phyloP scores from a whole-genome alignment of 1,139 yeast genomes.

The Zygosaccharomyces pseudobailii region DNA sequence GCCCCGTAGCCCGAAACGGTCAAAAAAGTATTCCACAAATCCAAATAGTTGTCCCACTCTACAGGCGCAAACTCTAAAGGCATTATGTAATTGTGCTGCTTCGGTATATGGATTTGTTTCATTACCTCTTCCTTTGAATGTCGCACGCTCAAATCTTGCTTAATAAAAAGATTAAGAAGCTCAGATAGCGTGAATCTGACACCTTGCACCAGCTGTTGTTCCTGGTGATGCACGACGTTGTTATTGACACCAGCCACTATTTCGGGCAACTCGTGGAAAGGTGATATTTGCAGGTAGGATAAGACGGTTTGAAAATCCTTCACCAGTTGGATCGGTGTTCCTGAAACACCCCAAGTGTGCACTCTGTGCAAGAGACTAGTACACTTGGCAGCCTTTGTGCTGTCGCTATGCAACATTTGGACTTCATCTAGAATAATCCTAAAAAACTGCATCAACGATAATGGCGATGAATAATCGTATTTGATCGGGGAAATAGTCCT shows the following conservation, averaged over 20 bases:
- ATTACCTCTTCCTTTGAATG: constrained; percentile 84
- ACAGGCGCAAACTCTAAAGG: constrained; percentile 72
- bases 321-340: constrained; percentile 76
- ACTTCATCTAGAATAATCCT: constrained; percentile 89
- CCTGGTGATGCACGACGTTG: constrained; percentile 6
- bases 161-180: constrained; percentile 21
- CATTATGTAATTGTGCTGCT: constrained; percentile 64
- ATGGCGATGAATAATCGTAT: constrained; percentile 68
- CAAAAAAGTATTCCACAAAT: constrained; percentile 56
- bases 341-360: constrained; percentile 96
- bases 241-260: constrained; percentile 16
- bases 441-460: constrained; percentile 84
- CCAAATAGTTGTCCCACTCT: constrained; percentile 77
- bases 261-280: constrained; percentile 44
- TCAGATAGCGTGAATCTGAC: constrained; percentile 22
- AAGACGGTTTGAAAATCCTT: constrained; percentile 67
- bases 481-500: constrained; percentile 33
- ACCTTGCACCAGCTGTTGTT: constrained; percentile 16
- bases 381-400: constrained; percentile 72
- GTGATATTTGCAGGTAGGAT: constrained; percentile 60
- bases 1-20: constrained; percentile 49
- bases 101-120: constrained; percentile 70
- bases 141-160: constrained; percentile 49
- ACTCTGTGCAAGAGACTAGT: constrained; percentile 75
- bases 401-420: constrained; percentile 78